phyloP scores from a whole-genome alignment of 352 stramenopile species.

The Globisporangium radiosum region DNA sequence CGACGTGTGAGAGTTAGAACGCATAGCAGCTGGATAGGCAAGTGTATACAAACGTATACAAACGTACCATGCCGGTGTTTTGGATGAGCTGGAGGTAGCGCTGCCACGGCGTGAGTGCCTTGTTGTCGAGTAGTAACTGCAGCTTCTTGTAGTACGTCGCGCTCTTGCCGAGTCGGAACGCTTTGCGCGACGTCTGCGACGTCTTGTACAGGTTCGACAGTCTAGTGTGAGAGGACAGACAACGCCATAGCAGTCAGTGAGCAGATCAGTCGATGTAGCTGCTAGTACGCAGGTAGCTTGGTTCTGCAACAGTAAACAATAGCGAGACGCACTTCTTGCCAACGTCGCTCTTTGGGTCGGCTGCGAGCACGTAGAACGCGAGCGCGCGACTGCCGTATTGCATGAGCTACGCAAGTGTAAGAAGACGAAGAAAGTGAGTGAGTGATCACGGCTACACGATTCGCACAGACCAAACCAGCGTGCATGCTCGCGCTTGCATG shows the following conservation, averaged over 20 bases:
- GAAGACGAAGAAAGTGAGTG: neutral
- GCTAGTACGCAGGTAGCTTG: too few relatives aligned
- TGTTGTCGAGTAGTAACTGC: slow-evolving; percentile 42
- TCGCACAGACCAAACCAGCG: neutral
- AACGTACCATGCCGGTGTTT: slow-evolving; percentile 61
- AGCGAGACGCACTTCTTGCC: slow-evolving; percentile 38
- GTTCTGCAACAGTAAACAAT: too few relatives aligned
- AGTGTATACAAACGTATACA: neutral
- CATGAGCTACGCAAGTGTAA: slow-evolving; percentile 29
- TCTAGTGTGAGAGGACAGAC: slow-evolving; percentile 5
- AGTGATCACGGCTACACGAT: neutral
- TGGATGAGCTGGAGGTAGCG: slow-evolving; percentile 68
- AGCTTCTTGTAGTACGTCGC: slow-evolving; percentile 80
- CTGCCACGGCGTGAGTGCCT: slow-evolving; percentile 18
- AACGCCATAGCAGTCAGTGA: too few relatives aligned
- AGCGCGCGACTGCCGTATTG: slow-evolving; percentile 81
- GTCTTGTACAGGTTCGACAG: slow-evolving; percentile 75
- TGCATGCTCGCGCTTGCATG: too few relatives aligned
- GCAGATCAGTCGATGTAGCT: too few relatives aligned
- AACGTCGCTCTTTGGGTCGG: slow-evolving; percentile 77
- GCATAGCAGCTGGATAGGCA: neutral
- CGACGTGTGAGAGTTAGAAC: neutral
- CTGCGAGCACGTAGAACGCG: slow-evolving; percentile 71
- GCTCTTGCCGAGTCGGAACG: slow-evolving; percentile 82
- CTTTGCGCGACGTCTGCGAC: slow-evolving; percentile 77